A percentile compares a stretch with the other conserved stretches of the same genome.
Evolutionary conservation across 768 basidiomycete species (phyloP).

Genomic region (Rickenella mellea): DNA sequence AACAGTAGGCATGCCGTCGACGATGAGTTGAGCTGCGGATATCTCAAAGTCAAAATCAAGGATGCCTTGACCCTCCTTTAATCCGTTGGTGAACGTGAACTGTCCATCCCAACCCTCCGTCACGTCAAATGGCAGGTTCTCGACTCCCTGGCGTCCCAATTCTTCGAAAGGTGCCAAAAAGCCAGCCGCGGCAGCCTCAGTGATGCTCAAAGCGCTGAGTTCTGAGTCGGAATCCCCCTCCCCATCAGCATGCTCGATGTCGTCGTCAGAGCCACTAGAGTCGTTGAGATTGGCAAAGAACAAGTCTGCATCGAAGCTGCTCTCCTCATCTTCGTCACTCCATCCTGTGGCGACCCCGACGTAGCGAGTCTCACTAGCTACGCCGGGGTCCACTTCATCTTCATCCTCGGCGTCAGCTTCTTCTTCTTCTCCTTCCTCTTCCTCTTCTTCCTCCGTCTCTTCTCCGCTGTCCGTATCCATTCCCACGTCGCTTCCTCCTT

Average conservation of each 20-base stretch:
- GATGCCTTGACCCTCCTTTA: constrained; percentile 43
- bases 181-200: constrained; percentile 12
- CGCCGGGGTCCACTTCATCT: constrained; percentile 7
- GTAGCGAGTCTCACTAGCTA: constrained; percentile 29
- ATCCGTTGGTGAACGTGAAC: constrained; percentile 60
- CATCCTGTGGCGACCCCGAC: constrained; percentile 66
- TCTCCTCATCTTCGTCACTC: constrained; percentile 63
- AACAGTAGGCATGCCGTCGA: constrained; percentile 36
- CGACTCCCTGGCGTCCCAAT: constrained; percentile 1
- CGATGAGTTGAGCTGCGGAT: constrained; percentile 40
- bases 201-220: constrained; percentile 1
- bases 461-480: constrained; percentile 13
- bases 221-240: constrained; percentile 21
- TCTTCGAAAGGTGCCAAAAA: constrained; percentile 4
- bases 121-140: constrained; percentile 40
- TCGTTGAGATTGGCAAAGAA: constrained; percentile 77
- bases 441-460: constrained; percentile 4
- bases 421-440: constrained; percentile 10
- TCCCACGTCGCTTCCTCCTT: constrained; percentile 7
- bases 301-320: constrained; percentile 71
- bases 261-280: constrained; percentile 29
- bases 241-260: constrained; percentile 33
- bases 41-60: constrained; percentile 67
- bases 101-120: constrained; percentile 70
- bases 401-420: constrained; percentile 14